Percentiles rank a stretch among this genome's conserved stretches.
Evolutionary conservation across 2,329 filamentous ascomycete species (phyloP).

Genomic region (Cercospora brassicicola): DNA sequence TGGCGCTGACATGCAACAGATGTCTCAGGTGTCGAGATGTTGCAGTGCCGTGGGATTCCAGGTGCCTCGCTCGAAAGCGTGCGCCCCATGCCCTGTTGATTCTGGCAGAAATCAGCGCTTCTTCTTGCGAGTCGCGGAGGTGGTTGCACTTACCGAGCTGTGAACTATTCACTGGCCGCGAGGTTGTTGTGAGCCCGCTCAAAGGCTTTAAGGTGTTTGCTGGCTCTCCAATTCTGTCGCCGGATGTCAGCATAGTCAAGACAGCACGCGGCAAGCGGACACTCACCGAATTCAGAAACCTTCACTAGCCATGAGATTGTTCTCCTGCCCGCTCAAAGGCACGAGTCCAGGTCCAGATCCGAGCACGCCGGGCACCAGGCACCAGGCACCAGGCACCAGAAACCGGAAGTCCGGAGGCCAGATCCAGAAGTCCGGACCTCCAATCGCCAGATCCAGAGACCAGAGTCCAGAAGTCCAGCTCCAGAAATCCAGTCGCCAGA

Average conservation of each 20-base stretch:
- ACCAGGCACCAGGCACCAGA: background rate
- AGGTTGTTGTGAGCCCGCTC: background rate
- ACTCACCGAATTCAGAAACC: background rate
- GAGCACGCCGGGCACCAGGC: background rate
- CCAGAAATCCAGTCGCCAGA: background rate
- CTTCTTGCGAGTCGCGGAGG: background rate
- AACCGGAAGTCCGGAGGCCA: background rate
- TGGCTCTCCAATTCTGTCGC: background rate
- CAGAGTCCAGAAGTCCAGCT: too few relatives aligned
- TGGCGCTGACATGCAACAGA: background rate
- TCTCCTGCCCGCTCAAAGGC: slow-evolving; percentile 5
- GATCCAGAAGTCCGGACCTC: background rate
- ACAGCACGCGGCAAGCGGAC: background rate
- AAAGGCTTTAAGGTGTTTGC: background rate
- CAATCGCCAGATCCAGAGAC: too few relatives aligned
- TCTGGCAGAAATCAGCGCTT: background rate
- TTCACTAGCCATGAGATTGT: background rate
- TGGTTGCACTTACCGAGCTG: background rate
- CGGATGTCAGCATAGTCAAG: background rate
- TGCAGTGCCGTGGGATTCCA: background rate
- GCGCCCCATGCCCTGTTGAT: background rate
- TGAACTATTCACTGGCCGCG: background rate
- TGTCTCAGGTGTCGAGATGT: background rate
- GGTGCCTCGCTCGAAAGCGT: background rate
- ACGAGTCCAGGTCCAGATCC: background rate